Evolutionary conservation across 306 rosid genomes (phyloP), one percentile per base, ranked within the genome.

Genomic region (Citrullus amarus): DNA sequence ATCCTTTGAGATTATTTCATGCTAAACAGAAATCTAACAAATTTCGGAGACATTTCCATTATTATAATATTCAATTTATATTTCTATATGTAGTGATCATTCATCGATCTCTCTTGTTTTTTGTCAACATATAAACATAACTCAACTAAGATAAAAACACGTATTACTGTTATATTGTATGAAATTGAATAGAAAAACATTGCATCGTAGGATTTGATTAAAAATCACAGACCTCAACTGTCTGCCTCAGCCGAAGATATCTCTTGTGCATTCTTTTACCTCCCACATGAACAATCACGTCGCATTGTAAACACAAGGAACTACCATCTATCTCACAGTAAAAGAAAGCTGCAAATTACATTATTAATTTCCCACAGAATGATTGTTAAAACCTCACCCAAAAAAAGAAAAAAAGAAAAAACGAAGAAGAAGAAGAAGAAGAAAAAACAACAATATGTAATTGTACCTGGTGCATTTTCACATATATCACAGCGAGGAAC

Each of bases 261-360:
- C 99, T 88, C 81, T 96, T 91, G 82, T 95, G 99, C n/a, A 91
- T 92, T 90, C 99, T 87, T 89, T 95, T 95, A 65, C 99, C 99
- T 32, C 99, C 99, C 78, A 95, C 99, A 84, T 95, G 99, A 86
- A 95, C 96, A 71, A 85, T 73, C 97, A 92, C 86, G 82, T 95
- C 99, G 59, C 99, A 95, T 87, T 95, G 97, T 88, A 95, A 88
- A 82, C 99, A 95, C 44, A 95, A 96, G 76, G 96, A 92, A 79
- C 93, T 95, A 30, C 97, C 99, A 81, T 95, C 99, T 56, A 89
- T 86, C 84, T 95, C 99, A 85, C 99, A 95, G 80, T 90, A 95
- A 81, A 95, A 95, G 96, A 95, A 95, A 89, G 97, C 97, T 95
- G 82, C 87, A 48, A 87, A 8, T 15, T 51, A 85, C 70, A 82